phyloP scores from a whole-genome alignment of 1,284 basidiomycete genomes.

The Ustilago xerochloae region DNA sequence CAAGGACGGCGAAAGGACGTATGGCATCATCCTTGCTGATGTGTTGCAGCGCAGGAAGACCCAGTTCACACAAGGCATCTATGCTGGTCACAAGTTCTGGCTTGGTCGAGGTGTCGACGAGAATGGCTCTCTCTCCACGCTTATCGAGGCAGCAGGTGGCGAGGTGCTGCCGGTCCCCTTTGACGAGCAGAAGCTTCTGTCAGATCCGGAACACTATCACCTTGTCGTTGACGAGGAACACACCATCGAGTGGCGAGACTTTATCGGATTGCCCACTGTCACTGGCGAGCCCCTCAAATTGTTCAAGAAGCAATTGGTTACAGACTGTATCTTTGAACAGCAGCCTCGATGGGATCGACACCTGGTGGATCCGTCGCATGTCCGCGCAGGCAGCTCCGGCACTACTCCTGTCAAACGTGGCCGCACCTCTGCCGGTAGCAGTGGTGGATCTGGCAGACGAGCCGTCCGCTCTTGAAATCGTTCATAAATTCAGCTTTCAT shows the following conservation, averaged over 20 bases:
- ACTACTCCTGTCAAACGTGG: slow-evolving; percentile 19
- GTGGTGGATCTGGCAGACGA: slow-evolving; percentile 8
- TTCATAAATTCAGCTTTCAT: not conserved
- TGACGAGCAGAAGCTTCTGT: slow-evolving; percentile 25
- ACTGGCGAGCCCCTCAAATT: slow-evolving; percentile 24
- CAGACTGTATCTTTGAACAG: slow-evolving; percentile 40
- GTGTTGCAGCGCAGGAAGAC: slow-evolving; percentile 20
- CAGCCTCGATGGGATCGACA: slow-evolving; percentile 38
- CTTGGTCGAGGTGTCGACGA: slow-evolving; percentile 37
- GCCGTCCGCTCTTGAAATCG: slow-evolving; percentile 6
- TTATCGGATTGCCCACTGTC: slow-evolving; percentile 13
- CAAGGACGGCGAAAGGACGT: slow-evolving; percentile 31
- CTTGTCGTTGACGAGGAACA: slow-evolving; percentile 31
- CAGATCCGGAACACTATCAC: slow-evolving; percentile 30
- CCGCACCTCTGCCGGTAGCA: slow-evolving; percentile 1
- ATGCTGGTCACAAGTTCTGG: slow-evolving; percentile 42
- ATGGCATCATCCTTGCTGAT: slow-evolving; percentile 27
- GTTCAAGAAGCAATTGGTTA: slow-evolving; percentile 36
- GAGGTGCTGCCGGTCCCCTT: slow-evolving; percentile 16
- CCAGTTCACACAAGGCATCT: slow-evolving; percentile 24
- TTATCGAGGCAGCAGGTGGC: slow-evolving; percentile 37
- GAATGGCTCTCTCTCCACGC: slow-evolving; percentile 17
- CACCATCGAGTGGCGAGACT: slow-evolving; percentile 22
- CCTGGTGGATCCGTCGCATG: slow-evolving; percentile 5
- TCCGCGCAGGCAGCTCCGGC: not conserved